phyloP scores from a whole-genome alignment of 805 yeast species.

The Teunomyces panamensis region DNA sequence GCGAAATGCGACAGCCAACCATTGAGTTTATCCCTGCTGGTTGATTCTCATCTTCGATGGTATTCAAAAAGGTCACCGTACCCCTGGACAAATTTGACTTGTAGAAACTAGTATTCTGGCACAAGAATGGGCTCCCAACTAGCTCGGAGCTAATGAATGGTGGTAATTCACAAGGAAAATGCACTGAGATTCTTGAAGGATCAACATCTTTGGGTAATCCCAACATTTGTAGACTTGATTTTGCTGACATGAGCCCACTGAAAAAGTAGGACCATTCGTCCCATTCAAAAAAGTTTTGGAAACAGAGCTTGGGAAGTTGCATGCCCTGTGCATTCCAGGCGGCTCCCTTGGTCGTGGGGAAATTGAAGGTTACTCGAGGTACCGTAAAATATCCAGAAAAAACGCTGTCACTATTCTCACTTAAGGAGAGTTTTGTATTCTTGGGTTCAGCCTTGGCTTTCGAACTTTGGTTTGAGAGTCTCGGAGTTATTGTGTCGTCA shows the following conservation, averaged over 20 bases:
- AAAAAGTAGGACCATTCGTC: constrained; percentile 32
- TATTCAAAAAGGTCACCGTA: constrained; percentile 27
- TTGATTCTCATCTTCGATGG: constrained; percentile 30
- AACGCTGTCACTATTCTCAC: constrained; percentile 10
- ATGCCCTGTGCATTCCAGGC: constrained; percentile 5
- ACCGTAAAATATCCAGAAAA: constrained; percentile 27
- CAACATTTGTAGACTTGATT: constrained; percentile 17
- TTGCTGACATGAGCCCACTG: constrained; percentile 31
- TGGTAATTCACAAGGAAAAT: constrained; percentile 37
- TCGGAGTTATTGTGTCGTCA: background rate
- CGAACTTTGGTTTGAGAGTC: background rate
- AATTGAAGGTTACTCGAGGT: constrained; percentile 23
- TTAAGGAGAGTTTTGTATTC: constrained; percentile 2
- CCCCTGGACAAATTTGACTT: constrained; percentile 31
- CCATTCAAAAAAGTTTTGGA: constrained; percentile 31
- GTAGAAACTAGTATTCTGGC: constrained; percentile 32
- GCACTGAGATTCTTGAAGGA: constrained; percentile 30
- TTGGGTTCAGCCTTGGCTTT: background rate
- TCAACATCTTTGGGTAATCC: constrained; percentile 34
- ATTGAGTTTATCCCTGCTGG: constrained; percentile 56
- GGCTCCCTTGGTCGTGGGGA: constrained; percentile 12
- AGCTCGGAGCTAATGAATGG: constrained; percentile 36
- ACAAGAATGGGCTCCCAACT: constrained; percentile 40
- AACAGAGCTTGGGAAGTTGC: constrained; percentile 22
- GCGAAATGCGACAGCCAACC: constrained; percentile 48